Conservation (phyloP, 2,329 filamentous ascomycete species). For the Teratosphaeria epicoccoides region DNA sequence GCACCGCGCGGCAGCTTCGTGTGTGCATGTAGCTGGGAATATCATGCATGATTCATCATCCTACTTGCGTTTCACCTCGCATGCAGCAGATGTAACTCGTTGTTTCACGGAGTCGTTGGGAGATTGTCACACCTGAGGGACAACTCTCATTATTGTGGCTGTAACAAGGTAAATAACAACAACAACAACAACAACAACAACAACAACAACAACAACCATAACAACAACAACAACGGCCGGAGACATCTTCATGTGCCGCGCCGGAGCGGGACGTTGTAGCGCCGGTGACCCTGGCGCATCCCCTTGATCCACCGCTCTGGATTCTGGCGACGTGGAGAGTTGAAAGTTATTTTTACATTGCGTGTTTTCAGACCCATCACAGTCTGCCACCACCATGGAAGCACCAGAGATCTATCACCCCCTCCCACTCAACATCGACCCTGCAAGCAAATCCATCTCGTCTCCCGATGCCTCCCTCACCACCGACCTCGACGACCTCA, state of each 20-base stretch:
- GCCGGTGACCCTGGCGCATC: background rate
- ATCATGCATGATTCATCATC: too few species aligned
- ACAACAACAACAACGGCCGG: background rate
- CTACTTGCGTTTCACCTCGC: too few species aligned
- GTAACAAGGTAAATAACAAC: too few species aligned
- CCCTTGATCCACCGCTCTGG: too few species aligned
- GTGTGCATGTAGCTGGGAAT: background rate
- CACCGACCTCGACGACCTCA: slow-evolving; percentile 56
- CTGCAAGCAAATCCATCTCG: slow-evolving; percentile 65
- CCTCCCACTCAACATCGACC: slow-evolving; percentile 71
- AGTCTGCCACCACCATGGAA: slow-evolving; percentile 17
- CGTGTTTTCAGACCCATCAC: too few species aligned
- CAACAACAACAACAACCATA: too few species aligned
- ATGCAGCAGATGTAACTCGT: background rate
- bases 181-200: too few species aligned
- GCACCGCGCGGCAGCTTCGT: background rate
- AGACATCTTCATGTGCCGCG: background rate
- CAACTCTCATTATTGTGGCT: too few species aligned
- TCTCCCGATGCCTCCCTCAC: slow-evolving; percentile 31
- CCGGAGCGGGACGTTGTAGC: background rate
- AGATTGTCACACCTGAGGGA: background rate
- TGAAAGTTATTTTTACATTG: too few species aligned
- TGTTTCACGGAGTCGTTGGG: too few species aligned
- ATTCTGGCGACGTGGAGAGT: background rate
- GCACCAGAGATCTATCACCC: slow-evolving; percentile 60